Evolutionary conservation across 2,329 filamentous ascomycete genomes (phyloP), one percentile per base, ranked within the genome.

Genomic region (Cytospora piceae): DNA sequence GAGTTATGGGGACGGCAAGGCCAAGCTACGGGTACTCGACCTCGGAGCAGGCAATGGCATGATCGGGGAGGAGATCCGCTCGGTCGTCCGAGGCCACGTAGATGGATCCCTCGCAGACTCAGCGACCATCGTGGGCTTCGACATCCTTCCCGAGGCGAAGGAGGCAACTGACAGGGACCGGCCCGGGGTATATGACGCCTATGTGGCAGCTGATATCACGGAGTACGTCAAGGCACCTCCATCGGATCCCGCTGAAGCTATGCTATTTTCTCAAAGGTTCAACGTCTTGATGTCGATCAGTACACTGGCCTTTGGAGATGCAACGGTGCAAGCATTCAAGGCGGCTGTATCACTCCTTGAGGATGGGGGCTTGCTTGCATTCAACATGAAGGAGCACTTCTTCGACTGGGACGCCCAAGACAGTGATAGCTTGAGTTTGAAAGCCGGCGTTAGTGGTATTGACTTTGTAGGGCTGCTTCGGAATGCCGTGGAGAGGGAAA

Each of bases 341-440:
- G 58, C 63, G 11, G 53, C 58, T 7, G 42, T 58, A 2, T 62
- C 63, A n/a, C 53, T 65, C 34, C n/a, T 62, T 27, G 39, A 62
- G 1, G 46, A 58, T 32, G 63, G 54, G 6, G 58, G 58, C 17
- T 29, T 65, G 32, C 9, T 65, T 20, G 22, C 58, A 6, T 65
- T 65, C 34, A 65, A 65, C 20, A 15, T 65, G 20, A 58, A 58
- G 52, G 53, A 60, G 14, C 34, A 42, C 6, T 39, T 61, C 34
- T 51, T 53, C 20, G 58, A 64, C 27, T 15, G 14, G 27, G 27
- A 37, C 20, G 34, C 11, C 0, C 3, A 8, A 9, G 17, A 20
- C 14, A 3, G 6, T 2, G 37, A n/a, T 17, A 39, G 14, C 3
- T n/a, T 27, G 1, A 27, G 27, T 4, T 9, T n/a, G 17, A 42